These are phyloP conservation scores for Kuraishia piskuri DNA, from an alignment of 805 yeast genomes.

Conservation along the genomic window DNA sequence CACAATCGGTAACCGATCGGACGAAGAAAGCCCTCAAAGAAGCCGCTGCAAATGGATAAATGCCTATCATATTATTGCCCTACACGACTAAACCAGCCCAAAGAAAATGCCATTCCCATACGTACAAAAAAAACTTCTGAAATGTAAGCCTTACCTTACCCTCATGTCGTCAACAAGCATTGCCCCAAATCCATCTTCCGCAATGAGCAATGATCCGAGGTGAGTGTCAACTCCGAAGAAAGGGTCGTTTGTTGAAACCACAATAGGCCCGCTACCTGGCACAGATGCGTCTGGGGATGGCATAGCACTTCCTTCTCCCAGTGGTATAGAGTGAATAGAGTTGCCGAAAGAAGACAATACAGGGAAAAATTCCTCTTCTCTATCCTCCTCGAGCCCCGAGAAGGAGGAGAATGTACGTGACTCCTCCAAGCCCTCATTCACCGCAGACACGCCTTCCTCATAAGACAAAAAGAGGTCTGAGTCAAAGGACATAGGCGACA, in stretches of 20 bases:
- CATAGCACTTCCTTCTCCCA: background rate
- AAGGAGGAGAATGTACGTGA: background rate
- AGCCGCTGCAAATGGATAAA: no score
- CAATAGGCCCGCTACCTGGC: background rate
- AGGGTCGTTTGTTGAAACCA: background rate
- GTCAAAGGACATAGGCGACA: background rate
- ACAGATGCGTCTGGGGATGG: background rate
- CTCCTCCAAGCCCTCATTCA: background rate
- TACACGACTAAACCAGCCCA: background rate
- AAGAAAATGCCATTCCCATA: background rate
- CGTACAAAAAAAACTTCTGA: no score
- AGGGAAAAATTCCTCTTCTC: background rate
- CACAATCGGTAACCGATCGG: background rate
- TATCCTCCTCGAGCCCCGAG: background rate
- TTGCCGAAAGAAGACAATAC: background rate
- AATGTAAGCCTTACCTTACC: background rate
- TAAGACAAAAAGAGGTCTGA: background rate
- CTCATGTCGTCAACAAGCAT: background rate
- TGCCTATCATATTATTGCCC: background rate
- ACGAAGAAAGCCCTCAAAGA: background rate
- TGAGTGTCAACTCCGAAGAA: background rate
- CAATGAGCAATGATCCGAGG: background rate
- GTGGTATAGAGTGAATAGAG: background rate
- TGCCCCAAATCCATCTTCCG: background rate
- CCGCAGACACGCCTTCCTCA: background rate